Conservation (phyloP, 2,329 filamentous ascomycete genomes). For the Colletotrichum filicis region DNA sequence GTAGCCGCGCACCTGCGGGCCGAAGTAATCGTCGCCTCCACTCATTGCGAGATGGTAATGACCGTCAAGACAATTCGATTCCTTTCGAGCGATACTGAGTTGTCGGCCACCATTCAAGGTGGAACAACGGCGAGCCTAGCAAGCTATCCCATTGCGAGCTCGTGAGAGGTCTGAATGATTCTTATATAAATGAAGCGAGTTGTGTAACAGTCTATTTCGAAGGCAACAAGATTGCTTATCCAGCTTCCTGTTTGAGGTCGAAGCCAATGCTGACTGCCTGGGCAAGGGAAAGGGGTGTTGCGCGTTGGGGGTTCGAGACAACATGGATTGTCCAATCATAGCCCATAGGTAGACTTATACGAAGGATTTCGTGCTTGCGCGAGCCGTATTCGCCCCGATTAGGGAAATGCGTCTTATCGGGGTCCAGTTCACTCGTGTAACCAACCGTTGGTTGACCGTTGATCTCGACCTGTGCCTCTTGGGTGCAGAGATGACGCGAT, state of each 20-base stretch:
- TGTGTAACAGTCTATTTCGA: neutral
- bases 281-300: neutral
- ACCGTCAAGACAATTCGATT: neutral
- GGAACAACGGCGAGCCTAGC: neutral
- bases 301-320: neutral
- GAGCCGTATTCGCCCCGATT: neutral
- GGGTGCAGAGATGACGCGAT: neutral
- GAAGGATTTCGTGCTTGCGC: neutral
- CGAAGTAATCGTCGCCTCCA: constrained; percentile 37
- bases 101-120: too few relatives aligned
- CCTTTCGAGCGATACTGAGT: neutral
- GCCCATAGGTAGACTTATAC: neutral
- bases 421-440: neutral
- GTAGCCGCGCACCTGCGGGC: constrained; percentile 38
- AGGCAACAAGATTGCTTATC: neutral
- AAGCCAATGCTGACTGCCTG: neutral
- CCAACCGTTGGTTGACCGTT: neutral
- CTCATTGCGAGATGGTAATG: constrained; percentile 15
- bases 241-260: neutral
- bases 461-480: neutral
- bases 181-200: neutral
- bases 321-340: neutral
- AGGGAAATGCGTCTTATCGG: neutral
- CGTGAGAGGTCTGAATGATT: neutral
- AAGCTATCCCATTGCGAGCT: neutral